Evolutionary conservation across 768 basidiomycete species (phyloP).

Genomic region (Lactarius hengduanensis): DNA sequence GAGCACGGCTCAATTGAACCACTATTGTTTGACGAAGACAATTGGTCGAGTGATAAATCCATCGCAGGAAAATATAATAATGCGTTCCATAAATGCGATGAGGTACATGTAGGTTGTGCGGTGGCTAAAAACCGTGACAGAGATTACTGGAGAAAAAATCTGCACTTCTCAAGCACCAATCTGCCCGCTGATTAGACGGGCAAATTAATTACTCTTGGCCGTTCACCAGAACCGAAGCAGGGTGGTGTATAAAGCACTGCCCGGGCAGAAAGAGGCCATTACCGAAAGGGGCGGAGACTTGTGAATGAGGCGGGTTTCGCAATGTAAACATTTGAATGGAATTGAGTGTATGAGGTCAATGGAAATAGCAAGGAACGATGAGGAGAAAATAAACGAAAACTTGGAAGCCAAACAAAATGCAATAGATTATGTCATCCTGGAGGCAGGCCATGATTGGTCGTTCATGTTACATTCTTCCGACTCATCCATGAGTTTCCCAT

Average conservation of each 20-base stretch:
- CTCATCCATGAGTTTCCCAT: slow-evolving; percentile 31
- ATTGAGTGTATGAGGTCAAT: not conserved
- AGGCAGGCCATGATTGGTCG: not conserved
- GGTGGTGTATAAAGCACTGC: slow-evolving; percentile 28
- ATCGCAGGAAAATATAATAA: not conserved
- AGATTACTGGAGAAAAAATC: slow-evolving; percentile 6
- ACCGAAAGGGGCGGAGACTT: not conserved
- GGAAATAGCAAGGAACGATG: not conserved
- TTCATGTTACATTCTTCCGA: not conserved
- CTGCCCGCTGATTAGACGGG: slow-evolving; percentile 25
- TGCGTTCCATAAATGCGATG: not conserved
- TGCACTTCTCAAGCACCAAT: slow-evolving; percentile 30
- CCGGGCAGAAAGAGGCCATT: slow-evolving; percentile 32
- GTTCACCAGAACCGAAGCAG: slow-evolving; percentile 33
- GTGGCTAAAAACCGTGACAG: slow-evolving; percentile 27
- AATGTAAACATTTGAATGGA: not conserved
- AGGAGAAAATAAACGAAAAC: not conserved
- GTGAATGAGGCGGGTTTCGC: not conserved
- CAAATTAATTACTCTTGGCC: slow-evolving; percentile 25
- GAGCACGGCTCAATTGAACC: not conserved
- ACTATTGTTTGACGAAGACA: not conserved
- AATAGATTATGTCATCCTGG: slow-evolving; percentile 19
- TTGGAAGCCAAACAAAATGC: slow-evolving; percentile 15
- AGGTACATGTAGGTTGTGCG: slow-evolving; percentile 15
- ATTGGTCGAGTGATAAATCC: not conserved